Evolutionary conservation across 768 basidiomycete species (phyloP).

Genomic region (Pleurotus sapidus): DNA sequence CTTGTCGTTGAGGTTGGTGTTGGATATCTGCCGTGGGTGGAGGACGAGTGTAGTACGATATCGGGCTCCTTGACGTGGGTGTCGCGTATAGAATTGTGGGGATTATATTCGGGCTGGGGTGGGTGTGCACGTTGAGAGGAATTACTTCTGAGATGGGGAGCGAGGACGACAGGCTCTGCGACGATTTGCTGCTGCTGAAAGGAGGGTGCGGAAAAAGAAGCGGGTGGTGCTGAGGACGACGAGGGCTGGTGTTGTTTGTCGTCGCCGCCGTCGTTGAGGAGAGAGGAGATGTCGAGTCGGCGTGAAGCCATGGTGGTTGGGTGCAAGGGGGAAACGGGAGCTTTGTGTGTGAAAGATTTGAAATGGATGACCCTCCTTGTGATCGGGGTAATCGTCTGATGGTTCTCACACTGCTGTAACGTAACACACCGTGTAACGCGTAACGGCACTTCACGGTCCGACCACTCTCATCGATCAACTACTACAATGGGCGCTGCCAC

Average conservation of each 20-base stretch:
- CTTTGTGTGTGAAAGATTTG: not conserved
- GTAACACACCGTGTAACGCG: not conserved
- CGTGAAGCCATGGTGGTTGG: constrained; percentile 53
- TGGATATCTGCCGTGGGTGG: not conserved
- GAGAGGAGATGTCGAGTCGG: constrained; percentile 73
- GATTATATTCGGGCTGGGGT: not conserved
- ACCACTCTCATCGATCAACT: not conserved
- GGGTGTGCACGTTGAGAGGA: not conserved
- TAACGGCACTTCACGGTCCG: not conserved
- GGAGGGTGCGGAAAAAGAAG: constrained; percentile 15
- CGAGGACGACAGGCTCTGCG: constrained; percentile 26
- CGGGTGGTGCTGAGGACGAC: constrained; percentile 17
- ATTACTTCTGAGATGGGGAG: constrained; percentile 26
- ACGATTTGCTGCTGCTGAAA: constrained; percentile 13
- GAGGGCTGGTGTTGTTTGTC: constrained; percentile 15
- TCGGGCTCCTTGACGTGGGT: not conserved
- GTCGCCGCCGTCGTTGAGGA: constrained; percentile 54
- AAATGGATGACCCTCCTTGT: not conserved
- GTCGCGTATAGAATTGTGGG: not conserved
- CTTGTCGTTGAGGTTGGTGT: constrained; percentile 1
- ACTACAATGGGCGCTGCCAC: not conserved
- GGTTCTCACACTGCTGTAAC: not conserved
- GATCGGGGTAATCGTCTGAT: not conserved
- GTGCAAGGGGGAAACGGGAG: constrained; percentile 5
- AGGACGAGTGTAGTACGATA: not conserved